Conservation (phyloP, 2,329 filamentous ascomycete genomes). For the Trichoderma koningiopsis region DNA sequence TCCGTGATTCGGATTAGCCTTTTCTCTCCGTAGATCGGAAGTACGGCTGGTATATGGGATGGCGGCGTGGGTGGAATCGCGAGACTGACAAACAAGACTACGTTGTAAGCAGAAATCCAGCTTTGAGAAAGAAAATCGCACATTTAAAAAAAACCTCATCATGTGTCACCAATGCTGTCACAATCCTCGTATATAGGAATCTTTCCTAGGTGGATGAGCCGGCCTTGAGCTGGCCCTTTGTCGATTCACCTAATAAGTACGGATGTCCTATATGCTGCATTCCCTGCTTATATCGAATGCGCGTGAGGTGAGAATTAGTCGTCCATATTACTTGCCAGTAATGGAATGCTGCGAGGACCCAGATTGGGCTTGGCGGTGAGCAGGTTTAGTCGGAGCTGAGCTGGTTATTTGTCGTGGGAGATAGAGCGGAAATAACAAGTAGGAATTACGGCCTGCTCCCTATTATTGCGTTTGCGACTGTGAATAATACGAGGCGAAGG, state of each 20-base stretch:
- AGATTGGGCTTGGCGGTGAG: background rate
- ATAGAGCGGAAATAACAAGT: background rate
- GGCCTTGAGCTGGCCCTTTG: too few relatives aligned
- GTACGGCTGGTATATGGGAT: background rate
- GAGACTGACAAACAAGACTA: background rate
- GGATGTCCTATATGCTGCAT: background rate
- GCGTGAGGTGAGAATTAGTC: background rate
- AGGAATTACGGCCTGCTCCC: background rate
- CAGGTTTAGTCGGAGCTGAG: background rate
- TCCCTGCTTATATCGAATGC: background rate
- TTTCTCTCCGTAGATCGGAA: background rate
- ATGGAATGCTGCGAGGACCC: background rate
- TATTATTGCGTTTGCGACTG: background rate
- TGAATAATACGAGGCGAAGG: background rate
- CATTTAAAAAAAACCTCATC: too few relatives aligned
- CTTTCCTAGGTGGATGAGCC: background rate
- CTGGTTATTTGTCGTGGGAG: background rate
- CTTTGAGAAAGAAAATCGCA: too few relatives aligned
- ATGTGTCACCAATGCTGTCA: too few relatives aligned
- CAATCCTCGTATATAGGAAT: background rate
- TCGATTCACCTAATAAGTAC: background rate
- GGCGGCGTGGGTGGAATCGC: background rate
- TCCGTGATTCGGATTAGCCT: background rate
- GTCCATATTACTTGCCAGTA: background rate
- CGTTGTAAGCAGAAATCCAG: background rate